These are phyloP conservation scores for Naganishia friedmannii DNA, from an alignment of 768 basidiomycete genomes.

Conservation along the genomic window DNA sequence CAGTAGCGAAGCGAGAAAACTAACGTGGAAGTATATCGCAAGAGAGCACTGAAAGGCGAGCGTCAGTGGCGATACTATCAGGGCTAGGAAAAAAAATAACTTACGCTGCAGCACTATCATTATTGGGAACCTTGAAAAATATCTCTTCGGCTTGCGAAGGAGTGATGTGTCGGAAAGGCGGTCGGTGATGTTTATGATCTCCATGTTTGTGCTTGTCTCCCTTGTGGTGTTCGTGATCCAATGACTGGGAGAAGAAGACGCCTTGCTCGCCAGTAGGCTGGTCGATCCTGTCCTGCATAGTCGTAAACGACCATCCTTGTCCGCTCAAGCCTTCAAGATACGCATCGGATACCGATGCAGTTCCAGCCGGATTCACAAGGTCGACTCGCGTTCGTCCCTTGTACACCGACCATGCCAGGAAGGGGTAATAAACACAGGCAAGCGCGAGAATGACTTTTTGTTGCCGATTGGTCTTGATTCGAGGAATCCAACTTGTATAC, in stretches of 20 bases:
- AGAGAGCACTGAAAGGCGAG: conserved; percentile 37
- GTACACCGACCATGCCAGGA: not conserved
- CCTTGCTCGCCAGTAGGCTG: not conserved
- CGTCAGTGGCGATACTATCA: not conserved
- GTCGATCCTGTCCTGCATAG: not conserved
- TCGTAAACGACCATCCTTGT: conserved; percentile 13
- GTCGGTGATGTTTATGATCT: conserved; percentile 21
- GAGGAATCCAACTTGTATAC: not conserved
- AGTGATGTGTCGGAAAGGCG: conserved; percentile 18
- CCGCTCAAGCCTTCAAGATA: conserved; percentile 7
- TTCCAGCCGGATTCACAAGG: not conserved
- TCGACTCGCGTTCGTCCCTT: not conserved
- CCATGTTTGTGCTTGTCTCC: not conserved
- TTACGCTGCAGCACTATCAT: conserved; percentile 45
- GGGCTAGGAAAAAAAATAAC: conserved; percentile 5
- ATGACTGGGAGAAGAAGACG: not conserved
- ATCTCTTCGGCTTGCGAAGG: conserved; percentile 45
- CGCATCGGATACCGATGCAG: not conserved
- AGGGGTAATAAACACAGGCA: not conserved
- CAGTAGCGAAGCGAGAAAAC: not conserved
- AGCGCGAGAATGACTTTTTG: not conserved
- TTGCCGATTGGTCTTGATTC: not conserved
- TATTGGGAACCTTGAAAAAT: conserved; percentile 46
- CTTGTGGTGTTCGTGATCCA: not conserved
- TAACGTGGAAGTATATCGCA: conserved; percentile 42